Evolutionary conservation across 257 asterid genomes (phyloP), one percentile per base, ranked within the genome.

Genomic region (Haberlea rhodopensis): DNA sequence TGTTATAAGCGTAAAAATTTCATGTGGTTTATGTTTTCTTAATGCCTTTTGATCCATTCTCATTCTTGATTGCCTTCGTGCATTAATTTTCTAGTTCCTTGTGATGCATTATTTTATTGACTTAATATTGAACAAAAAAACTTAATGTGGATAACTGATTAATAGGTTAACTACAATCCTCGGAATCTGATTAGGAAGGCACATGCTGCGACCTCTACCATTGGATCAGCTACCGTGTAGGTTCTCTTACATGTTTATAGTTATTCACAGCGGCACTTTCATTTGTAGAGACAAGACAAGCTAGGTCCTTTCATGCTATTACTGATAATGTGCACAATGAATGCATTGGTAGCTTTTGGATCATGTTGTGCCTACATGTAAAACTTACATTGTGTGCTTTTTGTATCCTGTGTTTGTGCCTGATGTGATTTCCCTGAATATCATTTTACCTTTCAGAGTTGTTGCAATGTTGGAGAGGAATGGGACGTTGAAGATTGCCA

Each of bases 201-300:
- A 29, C 97, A 90, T 64, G 91, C 92, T 69, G 85, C 90, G 26
- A 85, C 91, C 64, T 76, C 95, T 63, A 79, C 95, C 68, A 80
- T 76, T 60, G 96, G 97, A 27, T 90, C 97, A 29, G 96, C 97
- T 63, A 90, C 97, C 0, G 83, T 70, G 97, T 90, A 85, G 28
- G 87, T 79, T 65, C 73, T 45, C 52, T 51, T 16, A 57, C n/a
- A 34, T 69, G 34, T 53, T n/a, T n/a, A n/a, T n/a, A n/a, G n/a
- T n/a, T n/a, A n/a, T n/a, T n/a, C n/a, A n/a, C n/a, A n/a, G n/a
- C n/a, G n/a, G n/a, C n/a, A n/a, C n/a, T n/a, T n/a, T n/a, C n/a
- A n/a, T n/a, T n/a, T n/a, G n/a, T n/a, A n/a, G n/a, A n/a, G n/a
- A n/a, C n/a, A n/a, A n/a, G n/a, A n/a, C n/a, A n/a, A n/a, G n/a